Evolutionary conservation across 2,329 filamentous ascomycete species (phyloP).

Genomic region (Verticillium albo-atrum): DNA sequence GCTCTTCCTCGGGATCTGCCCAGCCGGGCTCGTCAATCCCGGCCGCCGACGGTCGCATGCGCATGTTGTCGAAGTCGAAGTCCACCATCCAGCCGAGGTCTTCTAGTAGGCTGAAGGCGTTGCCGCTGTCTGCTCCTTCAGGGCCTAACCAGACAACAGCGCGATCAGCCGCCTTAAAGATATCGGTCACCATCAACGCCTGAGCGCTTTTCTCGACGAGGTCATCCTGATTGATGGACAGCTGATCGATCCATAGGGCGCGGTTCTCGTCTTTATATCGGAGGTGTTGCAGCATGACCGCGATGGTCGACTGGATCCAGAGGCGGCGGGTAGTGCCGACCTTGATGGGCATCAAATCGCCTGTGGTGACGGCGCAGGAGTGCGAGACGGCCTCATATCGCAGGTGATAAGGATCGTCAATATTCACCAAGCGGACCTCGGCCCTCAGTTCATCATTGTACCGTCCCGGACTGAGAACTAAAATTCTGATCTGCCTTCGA

Average conservation of each 20-base stretch:
- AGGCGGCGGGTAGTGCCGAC: not conserved
- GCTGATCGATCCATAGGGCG: constrained; percentile 31
- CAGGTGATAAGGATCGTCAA: not conserved
- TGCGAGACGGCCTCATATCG: not conserved
- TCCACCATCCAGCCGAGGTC: not conserved
- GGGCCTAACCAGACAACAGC: constrained; percentile 30
- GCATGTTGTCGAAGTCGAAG: not conserved
- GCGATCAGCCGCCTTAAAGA: constrained; percentile 25
- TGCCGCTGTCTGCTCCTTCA: not conserved
- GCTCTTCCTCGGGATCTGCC: not conserved
- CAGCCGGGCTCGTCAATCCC: not conserved
- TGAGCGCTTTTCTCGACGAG: constrained; percentile 27
- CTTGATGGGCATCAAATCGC: not conserved
- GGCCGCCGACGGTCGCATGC: not conserved
- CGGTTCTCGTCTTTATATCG: constrained; percentile 1
- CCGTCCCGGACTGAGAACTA: not conserved
- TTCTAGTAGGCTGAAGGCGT: not conserved
- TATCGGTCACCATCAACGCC: constrained; percentile 29
- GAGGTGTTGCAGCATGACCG: not conserved
- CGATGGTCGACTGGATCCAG: not conserved
- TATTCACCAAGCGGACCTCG: not conserved
- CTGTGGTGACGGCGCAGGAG: not conserved
- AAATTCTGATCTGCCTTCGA: not conserved
- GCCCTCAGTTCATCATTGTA: not conserved
- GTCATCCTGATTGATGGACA: constrained; percentile 33